Base-by-base conservation (phyloP, 169 alveolate species). In the Babesia bigemina region DNA sequence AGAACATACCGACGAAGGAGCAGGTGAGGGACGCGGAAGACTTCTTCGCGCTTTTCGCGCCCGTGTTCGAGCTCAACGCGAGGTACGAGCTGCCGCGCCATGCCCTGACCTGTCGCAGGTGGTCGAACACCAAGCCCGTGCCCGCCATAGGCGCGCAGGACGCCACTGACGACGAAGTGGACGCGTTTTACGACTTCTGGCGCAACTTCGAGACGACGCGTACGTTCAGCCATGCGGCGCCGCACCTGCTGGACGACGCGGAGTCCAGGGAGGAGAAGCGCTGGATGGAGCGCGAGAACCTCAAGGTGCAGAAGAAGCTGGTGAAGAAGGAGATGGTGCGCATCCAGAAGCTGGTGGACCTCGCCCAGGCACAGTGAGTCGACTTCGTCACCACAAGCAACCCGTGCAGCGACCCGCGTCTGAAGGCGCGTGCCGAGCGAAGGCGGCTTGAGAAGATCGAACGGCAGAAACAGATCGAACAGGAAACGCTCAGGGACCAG, bases 271-370 rank as follows among this genome's bases (percentile, higher is more conserved):
- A 94, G 69, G 98, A 96, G 85, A 92, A 95, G 75, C 88, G 98
- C 70, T 95, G 97, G 95, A 96, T 96, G 98, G 95, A 94, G 61
- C 93, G 96, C 55, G 98, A 96, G 75, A 96, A 96, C 89, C 91
- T 84, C 59, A 96, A 94, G 87, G 92, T 93, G 69, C 95, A 93
- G 61, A 91, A 92, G 19, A 92, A 94, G 69, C 92, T 93, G 22
- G 79, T 88, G 28, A 95, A 89, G 75, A 91, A 88, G 59, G 98
- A 96, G 85, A 89, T 94, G 63, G 77, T 93, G 26, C 88, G 98
- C 87, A 94, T 96, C 24, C 94, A 89, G 53, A 94, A 92, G 84
- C 90, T 96, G 26, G 96, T 94, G 22, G 96, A 94, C 79, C 65
- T 93, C 8, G 96, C 98, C 1, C 94, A 92, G 79, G 90, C 93